Percentiles rank a stretch among this genome's conserved stretches.
These are phyloP conservation scores for Nectriaceae sp. DNA, from an alignment of 2,329 filamentous ascomycete genomes.

Conservation along the genomic window DNA sequence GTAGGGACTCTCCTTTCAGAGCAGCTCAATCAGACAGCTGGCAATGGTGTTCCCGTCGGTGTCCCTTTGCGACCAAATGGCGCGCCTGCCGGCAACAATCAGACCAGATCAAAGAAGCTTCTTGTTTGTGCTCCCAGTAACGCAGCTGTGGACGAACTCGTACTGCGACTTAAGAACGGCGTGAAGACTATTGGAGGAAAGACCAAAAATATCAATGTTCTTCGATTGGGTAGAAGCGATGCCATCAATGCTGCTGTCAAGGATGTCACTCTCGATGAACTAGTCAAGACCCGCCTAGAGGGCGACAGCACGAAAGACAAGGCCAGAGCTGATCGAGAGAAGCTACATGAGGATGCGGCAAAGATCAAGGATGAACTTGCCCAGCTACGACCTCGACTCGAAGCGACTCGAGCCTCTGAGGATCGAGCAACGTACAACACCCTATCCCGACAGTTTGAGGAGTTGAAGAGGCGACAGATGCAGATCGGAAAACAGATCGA, in stretches of 20 bases:
- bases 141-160: constrained; percentile 93
- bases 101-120: constrained; percentile 69
- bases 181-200: constrained; percentile 76
- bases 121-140: constrained; percentile 98
- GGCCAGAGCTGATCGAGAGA: constrained; percentile 57
- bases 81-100: constrained; percentile 21
- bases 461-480: constrained; percentile 73
- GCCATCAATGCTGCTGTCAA: constrained; percentile 87
- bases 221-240: constrained; percentile 88
- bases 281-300: constrained; percentile 75
- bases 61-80: constrained; percentile 31
- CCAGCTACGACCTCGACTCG: constrained; percentile 70
- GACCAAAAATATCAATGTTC: constrained; percentile 76
- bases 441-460: constrained; percentile 76
- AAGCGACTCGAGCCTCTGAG: constrained; percentile 61
- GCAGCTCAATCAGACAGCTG: constrained; percentile 36
- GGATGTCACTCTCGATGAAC: constrained; percentile 90
- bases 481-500: constrained; percentile 81
- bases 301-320: constrained; percentile 59
- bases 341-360: constrained; percentile 63
- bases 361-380: constrained; percentile 77
- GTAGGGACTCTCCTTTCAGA: constrained; percentile 73
- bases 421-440: constrained; percentile 50
- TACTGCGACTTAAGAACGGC: constrained; percentile 86
- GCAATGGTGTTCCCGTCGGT: constrained; percentile 35